Evolutionary conservation across 352 stramenopile species (phyloP).

Genomic region (Phytophthora megakarya): DNA sequence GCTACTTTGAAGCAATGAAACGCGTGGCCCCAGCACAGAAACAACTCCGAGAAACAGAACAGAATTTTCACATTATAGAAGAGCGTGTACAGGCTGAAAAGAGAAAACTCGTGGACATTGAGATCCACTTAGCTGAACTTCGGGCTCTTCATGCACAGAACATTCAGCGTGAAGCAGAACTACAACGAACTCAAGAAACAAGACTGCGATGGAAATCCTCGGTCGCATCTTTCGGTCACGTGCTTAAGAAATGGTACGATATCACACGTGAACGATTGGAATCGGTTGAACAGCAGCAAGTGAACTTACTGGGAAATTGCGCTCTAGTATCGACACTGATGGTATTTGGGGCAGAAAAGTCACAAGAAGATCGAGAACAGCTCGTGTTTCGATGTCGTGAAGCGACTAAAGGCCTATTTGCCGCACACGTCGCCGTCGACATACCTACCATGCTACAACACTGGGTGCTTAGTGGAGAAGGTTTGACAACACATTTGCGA

Average conservation of each 20-base stretch:
- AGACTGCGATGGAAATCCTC: constrained; percentile 48
- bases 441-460: constrained; percentile 28
- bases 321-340: constrained; percentile 39
- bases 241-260: constrained; percentile 46
- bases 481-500: constrained; percentile 33
- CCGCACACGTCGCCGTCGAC: constrained; percentile 5
- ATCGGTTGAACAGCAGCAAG: constrained; percentile 27
- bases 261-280: constrained; percentile 30
- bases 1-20: constrained; percentile 76
- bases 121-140: constrained; percentile 55
- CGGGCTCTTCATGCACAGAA: constrained; percentile 39
- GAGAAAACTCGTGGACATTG: constrained; percentile 55
- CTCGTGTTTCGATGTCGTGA: constrained; percentile 34
- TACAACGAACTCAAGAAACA: constrained; percentile 59
- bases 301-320: constrained; percentile 44
- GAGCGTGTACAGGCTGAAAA: constrained; percentile 48
- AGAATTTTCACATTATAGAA: constrained; percentile 46
- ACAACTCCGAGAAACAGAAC: constrained; percentile 47
- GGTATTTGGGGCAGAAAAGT: constrained; percentile 37
- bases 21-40: constrained; percentile 57
- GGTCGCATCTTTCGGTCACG: constrained; percentile 43
- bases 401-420: constrained; percentile 17
- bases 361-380: constrained; percentile 27
- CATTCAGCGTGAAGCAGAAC: constrained; percentile 45
- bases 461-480: constrained; percentile 39